Base-by-base conservation (phyloP, 73 alveolate genomes). In the Paramecium caudatum region DNA sequence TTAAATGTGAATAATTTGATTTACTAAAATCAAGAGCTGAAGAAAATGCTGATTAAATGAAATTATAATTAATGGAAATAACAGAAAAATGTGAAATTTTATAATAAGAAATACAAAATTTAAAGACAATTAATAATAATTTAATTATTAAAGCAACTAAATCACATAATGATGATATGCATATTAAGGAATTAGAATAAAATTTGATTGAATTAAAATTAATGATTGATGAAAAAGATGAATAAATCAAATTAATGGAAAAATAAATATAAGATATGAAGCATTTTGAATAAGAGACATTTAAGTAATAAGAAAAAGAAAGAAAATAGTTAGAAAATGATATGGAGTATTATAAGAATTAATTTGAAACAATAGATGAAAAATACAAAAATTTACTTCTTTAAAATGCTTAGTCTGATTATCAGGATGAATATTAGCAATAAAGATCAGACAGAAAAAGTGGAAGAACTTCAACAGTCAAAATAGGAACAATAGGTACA, bases 241-340 rank as follows among this genome's bases (percentile, higher is more conserved):
- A 74, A 3, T 21, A 6, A 19, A 74, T 74, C 0, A 45, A 74
- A 39, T 15, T 39, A 74, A 16, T 74, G 43, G 62, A 74, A 74
- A 74, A 41, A 16, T 4, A 39, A 17, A 74, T 74, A 16, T 74
- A 0, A 39, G 88, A 74, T 0, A 41, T 41, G 68, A 74, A 74
- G 43, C 39, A 45, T 41, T 37, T 21, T 16, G 88, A 37, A 74
- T 74, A 74, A 74, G 88, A 74, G 45, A 74, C 0, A 41, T 74
- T 74, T 43, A 74, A 74, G 21, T 37, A 41, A 41, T 74, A 27
- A 8, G 88, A 74, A 45, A 74, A 15, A 39, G 88, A 74, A 21
- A 74, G 88, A 74, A 74, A 74, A 45, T 17, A 74, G n/a, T 45
- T 74, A 43, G 88, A 74, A 74, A 74, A 74, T 43, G 88, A 74